phyloP scores from a whole-genome alignment of 306 rosid genomes.

The Medicago ruthenica region DNA sequence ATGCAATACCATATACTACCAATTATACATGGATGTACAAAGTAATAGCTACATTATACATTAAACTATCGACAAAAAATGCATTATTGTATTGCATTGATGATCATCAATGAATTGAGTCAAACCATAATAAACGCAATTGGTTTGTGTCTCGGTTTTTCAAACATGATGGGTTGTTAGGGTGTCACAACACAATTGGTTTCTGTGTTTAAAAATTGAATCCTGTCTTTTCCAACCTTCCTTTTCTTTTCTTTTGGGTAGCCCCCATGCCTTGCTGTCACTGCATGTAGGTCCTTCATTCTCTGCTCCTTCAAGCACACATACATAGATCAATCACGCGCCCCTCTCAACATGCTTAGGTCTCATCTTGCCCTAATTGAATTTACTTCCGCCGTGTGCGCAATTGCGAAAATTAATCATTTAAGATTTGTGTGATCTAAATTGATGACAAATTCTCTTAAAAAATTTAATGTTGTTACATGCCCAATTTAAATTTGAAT shows the following conservation, averaged over 20 bases:
- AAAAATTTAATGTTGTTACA: too few relatives aligned
- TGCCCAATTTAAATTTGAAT: too few relatives aligned
- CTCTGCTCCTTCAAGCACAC: background rate
- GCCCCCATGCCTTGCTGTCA: constrained; percentile 38
- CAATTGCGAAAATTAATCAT: too few relatives aligned
- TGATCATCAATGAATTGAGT: constrained; percentile 21
- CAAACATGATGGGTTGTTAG: constrained; percentile 91
- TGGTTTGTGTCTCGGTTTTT: constrained; percentile 63
- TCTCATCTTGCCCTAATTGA: too few relatives aligned
- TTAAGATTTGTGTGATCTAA: too few relatives aligned
- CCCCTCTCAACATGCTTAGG: background rate
- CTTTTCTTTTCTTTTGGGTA: constrained; percentile 4
- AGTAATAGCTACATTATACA: too few relatives aligned
- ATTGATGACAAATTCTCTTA: too few relatives aligned
- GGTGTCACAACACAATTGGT: constrained; percentile 66
- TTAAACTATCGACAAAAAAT: too few relatives aligned
- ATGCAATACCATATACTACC: too few relatives aligned
- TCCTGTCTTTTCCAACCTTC: constrained; percentile 50
- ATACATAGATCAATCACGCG: constrained; percentile 21
- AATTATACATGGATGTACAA: too few relatives aligned
- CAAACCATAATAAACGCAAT: constrained; percentile 24
- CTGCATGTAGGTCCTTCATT: constrained; percentile 36
- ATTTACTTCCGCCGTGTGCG: too few relatives aligned
- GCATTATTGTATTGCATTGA: background rate
- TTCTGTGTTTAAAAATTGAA: constrained; percentile 57